Evolutionary conservation across 2,329 filamentous ascomycete genomes (phyloP), one percentile per base, ranked within the genome.

Genomic region (Penicillium sclerotigenum): DNA sequence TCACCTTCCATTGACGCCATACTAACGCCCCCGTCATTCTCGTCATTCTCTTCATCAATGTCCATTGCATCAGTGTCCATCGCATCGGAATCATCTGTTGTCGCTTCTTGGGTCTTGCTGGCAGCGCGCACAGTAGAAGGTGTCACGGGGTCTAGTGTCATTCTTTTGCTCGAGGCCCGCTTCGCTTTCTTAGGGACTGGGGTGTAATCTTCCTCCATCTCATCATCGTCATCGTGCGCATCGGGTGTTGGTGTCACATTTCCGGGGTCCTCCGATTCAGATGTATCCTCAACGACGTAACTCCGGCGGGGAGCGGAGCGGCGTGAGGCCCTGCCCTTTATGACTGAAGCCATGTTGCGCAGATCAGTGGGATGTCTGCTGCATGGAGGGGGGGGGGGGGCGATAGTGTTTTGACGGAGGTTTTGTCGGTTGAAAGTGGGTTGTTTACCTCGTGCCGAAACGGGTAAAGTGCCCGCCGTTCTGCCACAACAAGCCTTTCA

Each of bases 141-240:
- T 24, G 83, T 79, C 8, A 81, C 74, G 10, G 78, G 75, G 6
- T 80, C 72, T 16, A 79, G 77, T 4, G 77, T 76, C 9, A 80
- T 79, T 67, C 80, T 81, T 56, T 81, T 76, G 60, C 82, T 77
- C n/a, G 82, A 79, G 51, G 82, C 79, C 58, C 86, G 82, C 61
- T 82, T 79, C 45, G 77, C 80, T 57, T 81, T 82, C 53, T 82
- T 79, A 1, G 87, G 83, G 46, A 87, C 88, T 2, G 91, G 91
- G 42, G 88, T 88, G 67, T 91, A 94, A 47, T 96, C 90, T 47
- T 92, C 89, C 28, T 87, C 80, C 28, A 80, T 82, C 16, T 83
- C 80, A 33, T 84, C 78, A 57, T 83, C 80, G 67, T 83, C 80
- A 59, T 81, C 65, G 47, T 68, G 68, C 48, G 70, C 66, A 37